phyloP scores from a whole-genome alignment of 306 rosid species.

The Citrullus amarus region DNA sequence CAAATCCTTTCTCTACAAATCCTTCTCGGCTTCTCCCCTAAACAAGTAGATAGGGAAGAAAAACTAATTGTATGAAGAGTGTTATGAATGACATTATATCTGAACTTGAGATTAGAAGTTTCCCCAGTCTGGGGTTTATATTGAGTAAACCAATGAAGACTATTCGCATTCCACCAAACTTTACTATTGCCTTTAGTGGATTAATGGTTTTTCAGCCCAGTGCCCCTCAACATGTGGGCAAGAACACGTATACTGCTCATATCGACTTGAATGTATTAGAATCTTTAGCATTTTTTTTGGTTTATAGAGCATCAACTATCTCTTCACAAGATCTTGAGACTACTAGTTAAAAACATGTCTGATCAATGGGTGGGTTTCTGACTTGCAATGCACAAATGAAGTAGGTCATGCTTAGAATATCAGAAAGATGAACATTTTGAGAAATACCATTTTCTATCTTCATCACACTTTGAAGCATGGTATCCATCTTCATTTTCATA shows the following conservation, averaged over 20 bases:
- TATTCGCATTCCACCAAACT: neutral
- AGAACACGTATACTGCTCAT: neutral
- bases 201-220: neutral
- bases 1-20: neutral
- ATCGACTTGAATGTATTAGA: neutral
- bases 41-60: neutral
- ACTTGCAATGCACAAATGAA: neutral
- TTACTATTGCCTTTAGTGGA: neutral
- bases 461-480: constrained; percentile 82
- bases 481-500: constrained; percentile 82
- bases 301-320: neutral
- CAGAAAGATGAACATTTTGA: neutral
- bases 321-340: neutral
- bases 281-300: neutral
- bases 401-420: constrained; percentile 3
- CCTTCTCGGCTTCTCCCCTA: neutral
- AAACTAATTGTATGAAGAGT: too few species aligned
- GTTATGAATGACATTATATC: neutral
- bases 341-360: neutral
- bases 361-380: neutral
- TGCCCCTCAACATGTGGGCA: neutral
- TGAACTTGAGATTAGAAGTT: neutral
- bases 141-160: neutral
- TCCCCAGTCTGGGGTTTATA: neutral
- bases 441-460: constrained; percentile 89